Percentiles rank a stretch among this genome's conserved stretches.
Conservation (phyloP, 192 early-diverging fungal genomes). For the Mycoemilia scoparia region DNA sequence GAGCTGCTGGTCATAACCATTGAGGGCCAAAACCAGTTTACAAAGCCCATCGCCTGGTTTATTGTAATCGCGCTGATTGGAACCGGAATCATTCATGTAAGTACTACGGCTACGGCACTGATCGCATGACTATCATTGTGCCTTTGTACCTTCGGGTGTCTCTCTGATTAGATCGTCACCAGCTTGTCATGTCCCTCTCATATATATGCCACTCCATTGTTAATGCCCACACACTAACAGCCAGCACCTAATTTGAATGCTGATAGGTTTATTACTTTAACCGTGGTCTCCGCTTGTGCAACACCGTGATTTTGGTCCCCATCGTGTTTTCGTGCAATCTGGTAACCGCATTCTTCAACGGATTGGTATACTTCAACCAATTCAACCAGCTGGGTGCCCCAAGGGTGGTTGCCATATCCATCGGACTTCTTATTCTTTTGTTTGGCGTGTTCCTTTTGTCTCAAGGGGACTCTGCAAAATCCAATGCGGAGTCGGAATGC, state of each 20-base stretch:
- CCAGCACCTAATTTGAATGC: constrained; percentile 4
- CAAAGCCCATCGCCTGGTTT: constrained; percentile 46
- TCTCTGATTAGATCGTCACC: not conserved
- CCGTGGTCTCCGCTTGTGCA: constrained; percentile 49
- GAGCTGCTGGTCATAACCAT: constrained; percentile 47
- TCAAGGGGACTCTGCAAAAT: too few species aligned
- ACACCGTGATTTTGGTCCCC: constrained; percentile 55
- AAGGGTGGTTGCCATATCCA: constrained; percentile 44
- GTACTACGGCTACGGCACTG: constrained; percentile 24
- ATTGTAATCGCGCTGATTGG: constrained; percentile 36
- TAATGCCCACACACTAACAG: constrained; percentile 2
- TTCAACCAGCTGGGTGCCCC: constrained; percentile 34
- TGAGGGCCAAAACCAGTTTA: constrained; percentile 43
- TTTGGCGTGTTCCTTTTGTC: constrained; percentile 48
- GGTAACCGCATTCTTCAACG: constrained; percentile 52
- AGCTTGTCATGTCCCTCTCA: too few species aligned
- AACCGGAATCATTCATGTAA: constrained; percentile 31
- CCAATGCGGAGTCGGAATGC: too few species aligned
- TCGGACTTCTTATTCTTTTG: constrained; percentile 43
- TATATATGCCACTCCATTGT: too few species aligned
- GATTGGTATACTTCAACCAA: constrained; percentile 65
- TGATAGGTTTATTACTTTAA: constrained; percentile 65
- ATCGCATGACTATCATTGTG: constrained; percentile 1
- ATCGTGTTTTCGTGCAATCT: constrained; percentile 60
- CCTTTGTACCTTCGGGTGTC: not conserved